Evolutionary conservation across 2,329 filamentous ascomycete species (phyloP), one percentile per base, ranked within the genome.

Genomic region (Botrytis elliptica): DNA sequence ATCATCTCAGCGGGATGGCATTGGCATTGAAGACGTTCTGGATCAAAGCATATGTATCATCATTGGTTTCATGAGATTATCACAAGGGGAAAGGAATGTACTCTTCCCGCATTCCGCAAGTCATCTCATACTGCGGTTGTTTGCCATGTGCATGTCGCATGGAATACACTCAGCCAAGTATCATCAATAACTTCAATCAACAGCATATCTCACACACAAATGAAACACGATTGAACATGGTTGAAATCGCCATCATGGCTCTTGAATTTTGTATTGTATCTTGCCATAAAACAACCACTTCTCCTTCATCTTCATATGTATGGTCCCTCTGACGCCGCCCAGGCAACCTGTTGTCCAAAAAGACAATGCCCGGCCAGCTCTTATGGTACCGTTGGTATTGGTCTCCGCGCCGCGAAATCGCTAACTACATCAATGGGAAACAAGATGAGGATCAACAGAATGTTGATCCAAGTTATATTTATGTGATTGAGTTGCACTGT

Each of bases 321-420:
- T 85, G 90, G 88, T 88, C 85, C 91, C 89, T 94, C 92, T 94
- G 92, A 95, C 92, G 90, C 92, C 89, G 91, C 90, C 91, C 88
- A 88, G 88, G 89, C 89, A 92, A 93, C 85, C 77, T 77, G 76
- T 80, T 80, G 76, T 80, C 74, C 74, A 71, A 76, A 73, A 78
- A 83, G 83, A 81, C 70, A 81, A 83, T 85, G 83, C 86, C 82
- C 84, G 85, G 84, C 84, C 88, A 86, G 86, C 85, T 87, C 87
- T 89, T 86, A 87, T 88, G 83, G 84, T 85, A 82, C 86, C 86
- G 80, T 79, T 77, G 77, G 80, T 80, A 79, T 85, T 84, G 81
- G 83, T 90, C 83, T 89, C 85, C 83, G 86, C 88, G 82, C 82
- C 84, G 75, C 88, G 83, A 86, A 88, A 90, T 87, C 87, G 88